Evolutionary conservation across 225 moss, liverwort and hornwort genomes (phyloP).

Genomic region (Sphagnum contortum): DNA sequence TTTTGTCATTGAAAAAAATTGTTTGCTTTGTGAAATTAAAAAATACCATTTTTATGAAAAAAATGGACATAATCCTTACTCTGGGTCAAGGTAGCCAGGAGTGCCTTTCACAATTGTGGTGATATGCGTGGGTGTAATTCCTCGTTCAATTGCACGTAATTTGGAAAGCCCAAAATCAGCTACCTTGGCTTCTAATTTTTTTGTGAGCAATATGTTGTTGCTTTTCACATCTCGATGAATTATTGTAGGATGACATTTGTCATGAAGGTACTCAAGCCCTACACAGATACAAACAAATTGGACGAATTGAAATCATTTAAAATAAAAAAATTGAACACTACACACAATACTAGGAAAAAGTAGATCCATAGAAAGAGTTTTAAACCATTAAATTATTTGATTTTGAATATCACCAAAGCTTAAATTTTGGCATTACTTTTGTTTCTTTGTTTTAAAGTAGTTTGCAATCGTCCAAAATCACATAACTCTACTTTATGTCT

Average conservation of each 20-base stretch:
- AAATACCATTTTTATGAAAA: too few species aligned
- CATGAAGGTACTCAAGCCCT: slow-evolving; percentile 57
- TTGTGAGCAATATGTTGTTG: slow-evolving; percentile 52
- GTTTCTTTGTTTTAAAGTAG: too few species aligned
- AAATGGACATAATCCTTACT: slow-evolving; percentile 7
- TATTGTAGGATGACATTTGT: slow-evolving; percentile 35
- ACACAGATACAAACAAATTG: slow-evolving; percentile 3
- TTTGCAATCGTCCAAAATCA: too few species aligned
- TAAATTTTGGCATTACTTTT: background rate
- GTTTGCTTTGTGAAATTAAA: background rate
- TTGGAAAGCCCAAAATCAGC: slow-evolving; percentile 60
- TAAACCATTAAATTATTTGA: background rate
- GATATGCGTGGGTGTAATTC: slow-evolving; percentile 11
- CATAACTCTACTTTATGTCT: too few species aligned
- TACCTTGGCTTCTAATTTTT: slow-evolving; percentile 32
- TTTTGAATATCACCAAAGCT: background rate
- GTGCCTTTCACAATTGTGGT: slow-evolving; percentile 40
- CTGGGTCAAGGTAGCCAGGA: slow-evolving; percentile 45
- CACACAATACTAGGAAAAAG: background rate
- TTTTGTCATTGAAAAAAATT: background rate
- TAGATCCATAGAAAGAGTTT: background rate
- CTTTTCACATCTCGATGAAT: slow-evolving; percentile 51
- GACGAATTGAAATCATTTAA: too few species aligned
- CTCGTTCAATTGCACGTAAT: slow-evolving; percentile 13
- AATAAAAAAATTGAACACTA: background rate